A percentile compares a stretch with the other conserved stretches of the same genome.
These are phyloP conservation scores for Aspergillus coremiiformis DNA, from an alignment of 495 filamentous ascomycete species.

Conservation along the genomic window DNA sequence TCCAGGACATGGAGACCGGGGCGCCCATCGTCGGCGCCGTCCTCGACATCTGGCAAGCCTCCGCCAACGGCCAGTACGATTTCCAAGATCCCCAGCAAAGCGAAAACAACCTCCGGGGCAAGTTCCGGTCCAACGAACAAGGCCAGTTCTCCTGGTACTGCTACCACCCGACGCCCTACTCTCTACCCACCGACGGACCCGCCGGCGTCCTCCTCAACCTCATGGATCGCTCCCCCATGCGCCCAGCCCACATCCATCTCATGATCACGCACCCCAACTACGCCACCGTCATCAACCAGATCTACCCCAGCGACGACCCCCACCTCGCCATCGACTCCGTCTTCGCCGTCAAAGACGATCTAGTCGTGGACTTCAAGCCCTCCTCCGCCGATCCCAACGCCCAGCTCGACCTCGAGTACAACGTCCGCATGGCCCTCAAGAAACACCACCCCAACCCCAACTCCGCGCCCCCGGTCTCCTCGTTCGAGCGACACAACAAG, in stretches of 20 bases:
- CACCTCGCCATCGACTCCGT: slow-evolving; percentile 56
- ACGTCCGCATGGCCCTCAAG: slow-evolving; percentile 41
- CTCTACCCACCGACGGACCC: slow-evolving; percentile 68
- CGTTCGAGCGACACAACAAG: slow-evolving; percentile 38
- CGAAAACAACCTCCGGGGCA: slow-evolving; percentile 77
- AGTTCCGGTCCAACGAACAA: slow-evolving; percentile 69
- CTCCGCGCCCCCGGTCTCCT: slow-evolving; percentile 39
- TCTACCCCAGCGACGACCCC: slow-evolving; percentile 57
- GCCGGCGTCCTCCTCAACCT: slow-evolving; percentile 59
- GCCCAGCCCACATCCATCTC: slow-evolving; percentile 44
- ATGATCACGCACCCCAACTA: slow-evolving; percentile 45
- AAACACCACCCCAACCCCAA: slow-evolving; percentile 43
- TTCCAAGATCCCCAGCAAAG: slow-evolving; percentile 77
- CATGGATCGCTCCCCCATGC: slow-evolving; percentile 60
- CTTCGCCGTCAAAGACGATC: slow-evolving; percentile 59
- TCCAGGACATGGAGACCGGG: slow-evolving; percentile 65
- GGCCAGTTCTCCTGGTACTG: slow-evolving; percentile 76
- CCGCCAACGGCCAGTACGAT: slow-evolving; percentile 79
- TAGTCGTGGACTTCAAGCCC: slow-evolving; percentile 57
- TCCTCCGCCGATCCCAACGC: slow-evolving; percentile 42
- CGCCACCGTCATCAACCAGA: slow-evolving; percentile 53
- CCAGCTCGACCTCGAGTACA: slow-evolving; percentile 38
- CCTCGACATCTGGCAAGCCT: slow-evolving; percentile 83
- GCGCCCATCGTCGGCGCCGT: slow-evolving; percentile 62
- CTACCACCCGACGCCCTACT: slow-evolving; percentile 75